These are phyloP conservation scores for Trichosporon sp. DNA, from an alignment of 1,284 basidiomycete genomes.

Conservation along the genomic window DNA sequence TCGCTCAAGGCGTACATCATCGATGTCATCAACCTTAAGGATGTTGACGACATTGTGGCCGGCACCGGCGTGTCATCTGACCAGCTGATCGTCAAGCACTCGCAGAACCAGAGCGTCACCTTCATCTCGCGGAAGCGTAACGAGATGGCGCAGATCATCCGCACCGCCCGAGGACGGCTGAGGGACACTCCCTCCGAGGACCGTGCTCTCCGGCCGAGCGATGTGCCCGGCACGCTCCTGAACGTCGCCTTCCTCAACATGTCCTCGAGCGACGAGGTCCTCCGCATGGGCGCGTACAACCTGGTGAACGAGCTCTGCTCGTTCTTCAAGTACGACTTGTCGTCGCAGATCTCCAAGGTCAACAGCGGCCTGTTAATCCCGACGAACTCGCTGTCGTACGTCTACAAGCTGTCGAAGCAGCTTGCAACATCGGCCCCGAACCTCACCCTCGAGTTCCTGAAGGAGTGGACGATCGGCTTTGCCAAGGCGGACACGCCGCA, in stretches of 20 bases:
- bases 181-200: conserved; percentile 57
- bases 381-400: conserved; percentile 63
- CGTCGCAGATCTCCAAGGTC: conserved; percentile 58
- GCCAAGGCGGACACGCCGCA: conserved; percentile 59
- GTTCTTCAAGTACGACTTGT: conserved; percentile 71
- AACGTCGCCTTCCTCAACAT: conserved; percentile 76
- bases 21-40: conserved; percentile 48
- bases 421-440: conserved; percentile 69
- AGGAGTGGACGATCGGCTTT: conserved; percentile 63
- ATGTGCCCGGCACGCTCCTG: conserved; percentile 73
- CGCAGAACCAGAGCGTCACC: conserved; percentile 36
- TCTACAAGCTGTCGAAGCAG: conserved; percentile 63
- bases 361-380: conserved; percentile 73
- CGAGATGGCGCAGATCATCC: conserved; percentile 57
- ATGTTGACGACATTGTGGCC: conserved; percentile 79
- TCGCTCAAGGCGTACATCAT: conserved; percentile 43
- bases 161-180: conserved; percentile 33
- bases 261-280: conserved; percentile 64
- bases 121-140: conserved; percentile 56
- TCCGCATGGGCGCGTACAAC: conserved; percentile 71
- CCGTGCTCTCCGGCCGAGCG: conserved; percentile 69
- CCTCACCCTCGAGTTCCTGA: conserved; percentile 77
- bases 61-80: conserved; percentile 68
- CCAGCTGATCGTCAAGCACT: conserved; percentile 71
- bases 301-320: conserved; percentile 70